These are phyloP conservation scores for Pyrenophora teres DNA, from an alignment of 2,329 filamentous ascomycete genomes.

Conservation along the genomic window DNA sequence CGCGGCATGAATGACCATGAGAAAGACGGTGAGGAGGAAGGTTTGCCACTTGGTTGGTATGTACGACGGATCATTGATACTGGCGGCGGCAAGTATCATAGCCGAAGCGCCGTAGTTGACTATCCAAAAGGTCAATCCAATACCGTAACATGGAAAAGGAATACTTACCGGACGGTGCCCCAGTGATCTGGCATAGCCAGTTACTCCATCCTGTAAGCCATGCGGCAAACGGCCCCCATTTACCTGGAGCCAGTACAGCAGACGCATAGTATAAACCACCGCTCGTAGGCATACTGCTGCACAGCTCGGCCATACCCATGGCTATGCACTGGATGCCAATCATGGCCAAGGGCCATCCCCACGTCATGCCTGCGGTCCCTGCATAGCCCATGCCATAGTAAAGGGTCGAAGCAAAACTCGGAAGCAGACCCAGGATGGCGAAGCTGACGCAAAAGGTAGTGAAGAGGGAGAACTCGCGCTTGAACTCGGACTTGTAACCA, in stretches of 20 bases:
- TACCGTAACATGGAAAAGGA: not conserved
- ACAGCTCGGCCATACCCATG: slow-evolving; percentile 68
- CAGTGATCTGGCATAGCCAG: slow-evolving; percentile 70
- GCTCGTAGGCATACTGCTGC: slow-evolving; percentile 72
- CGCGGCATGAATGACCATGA: slow-evolving; percentile 69
- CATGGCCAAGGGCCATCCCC: slow-evolving; percentile 77
- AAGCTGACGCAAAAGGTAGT: slow-evolving; percentile 77
- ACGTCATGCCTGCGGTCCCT: slow-evolving; percentile 61
- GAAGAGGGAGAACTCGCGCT: slow-evolving; percentile 74
- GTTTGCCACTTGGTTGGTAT: slow-evolving; percentile 68
- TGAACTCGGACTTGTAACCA: slow-evolving; percentile 67
- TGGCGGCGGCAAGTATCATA: slow-evolving; percentile 73
- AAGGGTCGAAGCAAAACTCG: slow-evolving; percentile 72
- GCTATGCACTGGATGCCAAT: slow-evolving; percentile 73
- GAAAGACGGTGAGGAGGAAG: slow-evolving; percentile 68
- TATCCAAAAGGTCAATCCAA: slow-evolving; percentile 15
- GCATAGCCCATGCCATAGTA: slow-evolving; percentile 68
- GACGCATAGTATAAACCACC: slow-evolving; percentile 76
- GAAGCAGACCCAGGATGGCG: slow-evolving; percentile 71
- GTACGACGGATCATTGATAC: slow-evolving; percentile 70
- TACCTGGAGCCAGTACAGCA: slow-evolving; percentile 69
- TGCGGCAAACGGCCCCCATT: slow-evolving; percentile 68
- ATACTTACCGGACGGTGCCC: slow-evolving; percentile 59
- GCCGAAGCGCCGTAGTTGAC: slow-evolving; percentile 69
- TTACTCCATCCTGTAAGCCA: slow-evolving; percentile 74